These are phyloP conservation scores for Collybia sp. DNA, from an alignment of 768 basidiomycete species.

Conservation along the genomic window DNA sequence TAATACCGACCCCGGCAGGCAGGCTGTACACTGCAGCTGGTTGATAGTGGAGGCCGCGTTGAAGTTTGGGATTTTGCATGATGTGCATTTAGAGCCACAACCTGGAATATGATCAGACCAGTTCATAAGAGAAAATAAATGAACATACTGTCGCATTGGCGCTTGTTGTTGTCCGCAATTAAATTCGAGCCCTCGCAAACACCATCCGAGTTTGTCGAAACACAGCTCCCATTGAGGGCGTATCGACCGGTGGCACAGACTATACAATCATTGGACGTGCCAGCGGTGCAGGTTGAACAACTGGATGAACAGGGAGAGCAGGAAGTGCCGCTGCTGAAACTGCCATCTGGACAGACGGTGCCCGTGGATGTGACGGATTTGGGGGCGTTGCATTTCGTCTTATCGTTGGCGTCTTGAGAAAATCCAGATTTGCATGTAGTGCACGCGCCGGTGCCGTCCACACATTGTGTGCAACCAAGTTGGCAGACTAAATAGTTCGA, in stretches of 20 bases:
- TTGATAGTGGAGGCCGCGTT: slow-evolving; percentile 58
- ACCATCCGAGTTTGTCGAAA: slow-evolving; percentile 58
- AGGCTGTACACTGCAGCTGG: slow-evolving; percentile 70
- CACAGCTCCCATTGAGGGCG: slow-evolving; percentile 61
- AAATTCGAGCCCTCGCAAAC: slow-evolving; percentile 64
- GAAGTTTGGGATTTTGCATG: slow-evolving; percentile 73
- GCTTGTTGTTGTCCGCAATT: slow-evolving; percentile 75
- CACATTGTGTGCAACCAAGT: slow-evolving; percentile 62
- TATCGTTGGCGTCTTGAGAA: slow-evolving; percentile 55
- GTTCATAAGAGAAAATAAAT: not conserved
- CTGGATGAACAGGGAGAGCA: slow-evolving; percentile 58
- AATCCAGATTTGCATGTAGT: slow-evolving; percentile 66
- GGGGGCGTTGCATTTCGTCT: slow-evolving; percentile 57
- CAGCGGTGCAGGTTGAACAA: slow-evolving; percentile 66
- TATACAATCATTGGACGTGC: slow-evolving; percentile 63
- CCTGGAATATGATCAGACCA: slow-evolving; percentile 29
- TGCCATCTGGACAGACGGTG: slow-evolving; percentile 57
- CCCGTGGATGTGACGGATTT: slow-evolving; percentile 48
- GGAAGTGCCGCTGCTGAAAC: slow-evolving; percentile 46
- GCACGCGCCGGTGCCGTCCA: slow-evolving; percentile 62
- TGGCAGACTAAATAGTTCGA: slow-evolving; percentile 42
- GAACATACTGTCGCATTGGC: slow-evolving; percentile 70
- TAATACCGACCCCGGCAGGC: slow-evolving; percentile 73
- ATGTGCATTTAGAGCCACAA: slow-evolving; percentile 75
- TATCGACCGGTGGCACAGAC: slow-evolving; percentile 60